A percentile compares a stretch with the other conserved stretches of the same genome.
Conservation (phyloP, 495 filamentous ascomycete species). For the Xylaria curta region DNA sequence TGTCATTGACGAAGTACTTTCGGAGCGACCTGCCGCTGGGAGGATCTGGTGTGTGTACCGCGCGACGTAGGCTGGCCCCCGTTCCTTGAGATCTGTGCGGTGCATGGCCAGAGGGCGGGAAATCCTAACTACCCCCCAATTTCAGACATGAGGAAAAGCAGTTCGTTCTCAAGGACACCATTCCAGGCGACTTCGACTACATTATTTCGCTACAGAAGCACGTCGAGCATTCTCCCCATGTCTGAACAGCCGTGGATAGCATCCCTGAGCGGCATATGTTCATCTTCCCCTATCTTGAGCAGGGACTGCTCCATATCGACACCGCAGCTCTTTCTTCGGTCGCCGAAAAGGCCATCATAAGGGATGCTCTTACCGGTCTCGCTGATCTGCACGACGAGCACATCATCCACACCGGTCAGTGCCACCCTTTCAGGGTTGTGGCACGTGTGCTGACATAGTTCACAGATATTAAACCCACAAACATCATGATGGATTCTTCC, state of each 20-base stretch:
- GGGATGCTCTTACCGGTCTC: slow-evolving; percentile 18
- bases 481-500: slow-evolving; percentile 33
- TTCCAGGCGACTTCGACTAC: slow-evolving; percentile 18
- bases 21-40: slow-evolving; percentile 23
- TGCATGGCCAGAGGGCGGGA: slow-evolving; percentile 18
- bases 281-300: slow-evolving; percentile 12
- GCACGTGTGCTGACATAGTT: slow-evolving; percentile 17
- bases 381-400: slow-evolving; percentile 15
- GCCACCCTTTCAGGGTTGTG: slow-evolving; percentile 7
- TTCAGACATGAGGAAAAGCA: slow-evolving; percentile 16
- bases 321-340: too few species aligned
- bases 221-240: slow-evolving; percentile 14
- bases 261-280: slow-evolving; percentile 16
- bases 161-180: slow-evolving; percentile 16
- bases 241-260: slow-evolving; percentile 15
- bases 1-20: slow-evolving; percentile 24
- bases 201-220: slow-evolving; percentile 20
- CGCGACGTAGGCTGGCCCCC: slow-evolving; percentile 16
- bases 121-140: slow-evolving; percentile 18
- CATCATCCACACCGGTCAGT: slow-evolving; percentile 17
- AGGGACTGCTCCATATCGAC: slow-evolving; percentile 18
- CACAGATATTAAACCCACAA: slow-evolving; percentile 37
- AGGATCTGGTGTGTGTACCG: slow-evolving; percentile 15
- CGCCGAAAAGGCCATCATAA: too few species aligned
- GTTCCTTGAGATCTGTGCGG: slow-evolving; percentile 16